phyloP scores from a whole-genome alignment of 1,284 basidiomycete species.

The Athelia psychrophila region DNA sequence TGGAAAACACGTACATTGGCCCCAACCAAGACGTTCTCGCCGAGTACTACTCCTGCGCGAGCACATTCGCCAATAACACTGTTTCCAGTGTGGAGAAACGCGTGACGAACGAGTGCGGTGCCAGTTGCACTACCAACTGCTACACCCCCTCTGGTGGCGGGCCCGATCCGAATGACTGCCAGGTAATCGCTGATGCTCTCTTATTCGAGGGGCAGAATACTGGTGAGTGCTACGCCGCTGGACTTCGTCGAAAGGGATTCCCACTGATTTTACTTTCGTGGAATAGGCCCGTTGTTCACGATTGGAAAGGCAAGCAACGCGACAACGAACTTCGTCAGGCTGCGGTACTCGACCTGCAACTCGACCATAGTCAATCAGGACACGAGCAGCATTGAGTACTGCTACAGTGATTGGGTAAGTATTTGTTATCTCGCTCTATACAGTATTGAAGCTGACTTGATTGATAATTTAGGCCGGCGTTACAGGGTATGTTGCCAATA shows the following conservation, averaged over 20 bases:
- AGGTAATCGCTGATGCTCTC: slow-evolving; percentile 45
- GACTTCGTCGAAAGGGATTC: no score
- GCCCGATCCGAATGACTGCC: slow-evolving; percentile 43
- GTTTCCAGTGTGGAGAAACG: slow-evolving; percentile 30
- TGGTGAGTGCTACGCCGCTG: slow-evolving; percentile 29
- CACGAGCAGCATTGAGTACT: slow-evolving; percentile 27
- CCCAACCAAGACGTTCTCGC: slow-evolving; percentile 14
- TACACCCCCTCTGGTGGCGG: slow-evolving; percentile 42
- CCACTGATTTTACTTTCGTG: no score
- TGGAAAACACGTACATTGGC: slow-evolving; percentile 9
- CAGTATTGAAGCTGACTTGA: no score
- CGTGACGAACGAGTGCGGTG: slow-evolving; percentile 28
- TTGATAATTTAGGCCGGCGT: slow-evolving; percentile 1
- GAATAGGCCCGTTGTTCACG: no score
- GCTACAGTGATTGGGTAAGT: slow-evolving; percentile 36
- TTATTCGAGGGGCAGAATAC: slow-evolving; percentile 43
- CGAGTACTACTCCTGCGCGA: no score
- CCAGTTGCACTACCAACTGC: slow-evolving; percentile 36
- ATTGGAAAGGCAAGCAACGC: no score
- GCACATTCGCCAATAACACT: slow-evolving; percentile 20
- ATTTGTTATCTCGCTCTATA: not conserved
- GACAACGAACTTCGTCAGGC: not conserved
- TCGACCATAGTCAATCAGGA: slow-evolving; percentile 41
- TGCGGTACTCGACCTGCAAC: slow-evolving; percentile 33
- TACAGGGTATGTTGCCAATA: slow-evolving; percentile 27